Conservation (phyloP, 176 grass and related monocot genomes). For the Canna indica region DNA sequence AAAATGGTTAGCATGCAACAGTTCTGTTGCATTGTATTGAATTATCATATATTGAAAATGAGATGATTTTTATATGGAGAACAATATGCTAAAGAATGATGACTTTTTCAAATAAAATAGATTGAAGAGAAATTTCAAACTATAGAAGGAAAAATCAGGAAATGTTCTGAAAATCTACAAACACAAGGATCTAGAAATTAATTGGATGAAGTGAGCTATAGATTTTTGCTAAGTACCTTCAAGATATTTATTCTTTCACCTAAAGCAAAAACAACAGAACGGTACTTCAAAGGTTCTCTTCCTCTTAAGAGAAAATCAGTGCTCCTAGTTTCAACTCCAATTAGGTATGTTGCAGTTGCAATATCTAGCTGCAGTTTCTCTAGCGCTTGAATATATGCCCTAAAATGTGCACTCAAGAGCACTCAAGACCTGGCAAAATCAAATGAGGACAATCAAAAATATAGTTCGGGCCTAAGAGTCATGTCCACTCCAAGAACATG, state of each 20-base stretch:
- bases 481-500: no score
- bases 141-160: no score
- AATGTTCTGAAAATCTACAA: background rate
- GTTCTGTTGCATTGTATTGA: no score
- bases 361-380: slow-evolving; percentile 95
- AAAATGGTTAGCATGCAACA: no score
- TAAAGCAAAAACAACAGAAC: slow-evolving; percentile 93
- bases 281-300: slow-evolving; percentile 81
- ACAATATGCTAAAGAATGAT: background rate
- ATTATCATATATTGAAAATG: no score
- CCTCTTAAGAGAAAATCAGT: slow-evolving; percentile 77
- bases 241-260: slow-evolving; percentile 93
- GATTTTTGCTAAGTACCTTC: slow-evolving; percentile 77
- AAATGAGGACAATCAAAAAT: slow-evolving; percentile 9
- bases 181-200: background rate
- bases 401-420: slow-evolving; percentile 95
- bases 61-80: background rate
- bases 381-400: slow-evolving; percentile 93
- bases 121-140: no score
- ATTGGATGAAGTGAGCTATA: no score
- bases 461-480: no score
- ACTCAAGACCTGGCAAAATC: slow-evolving; percentile 49
- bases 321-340: slow-evolving; percentile 95
- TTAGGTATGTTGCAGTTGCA: slow-evolving; percentile 82
- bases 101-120: background rate